Conservation (phyloP, 805 yeast genomes). For the Scheffersomyces ergatensis region DNA sequence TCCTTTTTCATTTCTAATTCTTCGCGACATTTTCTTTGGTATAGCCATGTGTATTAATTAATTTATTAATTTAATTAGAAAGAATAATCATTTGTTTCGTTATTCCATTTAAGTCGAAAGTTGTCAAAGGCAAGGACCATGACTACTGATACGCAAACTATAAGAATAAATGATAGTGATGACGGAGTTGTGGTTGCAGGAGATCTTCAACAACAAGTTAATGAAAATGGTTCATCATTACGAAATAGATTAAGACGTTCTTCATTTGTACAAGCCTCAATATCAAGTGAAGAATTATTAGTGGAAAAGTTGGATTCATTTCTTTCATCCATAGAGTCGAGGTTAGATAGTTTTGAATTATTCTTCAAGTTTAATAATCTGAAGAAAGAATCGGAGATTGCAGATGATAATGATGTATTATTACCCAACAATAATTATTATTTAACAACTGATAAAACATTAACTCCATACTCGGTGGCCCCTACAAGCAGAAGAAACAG, state of each 20-base stretch:
- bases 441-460: constrained; percentile 1
- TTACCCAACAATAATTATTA: not conserved
- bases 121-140: not conserved
- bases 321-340: constrained; percentile 39
- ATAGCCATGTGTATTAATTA: not conserved
- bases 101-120: not conserved
- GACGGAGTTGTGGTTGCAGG: not conserved
- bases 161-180: not conserved
- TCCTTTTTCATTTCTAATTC: no score
- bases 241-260: not conserved
- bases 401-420: not conserved
- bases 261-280: not conserved
- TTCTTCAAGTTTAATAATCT: constrained; percentile 27
- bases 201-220: not conserved
- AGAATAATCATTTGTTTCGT: not conserved
- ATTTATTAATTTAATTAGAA: no score
- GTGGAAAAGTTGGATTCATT: constrained; percentile 41
- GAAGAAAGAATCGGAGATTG: not conserved
- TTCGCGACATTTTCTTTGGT: not conserved
- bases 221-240: not conserved
- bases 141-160: not conserved
- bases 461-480: not conserved
- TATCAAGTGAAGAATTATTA: constrained; percentile 36
- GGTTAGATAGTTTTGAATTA: constrained; percentile 38
- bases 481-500: constrained; percentile 19